Percentiles rank a stretch among this genome's conserved stretches.
Conservation (phyloP, 164 flowering plant genomes). For the Amborella trichopoda region DNA sequence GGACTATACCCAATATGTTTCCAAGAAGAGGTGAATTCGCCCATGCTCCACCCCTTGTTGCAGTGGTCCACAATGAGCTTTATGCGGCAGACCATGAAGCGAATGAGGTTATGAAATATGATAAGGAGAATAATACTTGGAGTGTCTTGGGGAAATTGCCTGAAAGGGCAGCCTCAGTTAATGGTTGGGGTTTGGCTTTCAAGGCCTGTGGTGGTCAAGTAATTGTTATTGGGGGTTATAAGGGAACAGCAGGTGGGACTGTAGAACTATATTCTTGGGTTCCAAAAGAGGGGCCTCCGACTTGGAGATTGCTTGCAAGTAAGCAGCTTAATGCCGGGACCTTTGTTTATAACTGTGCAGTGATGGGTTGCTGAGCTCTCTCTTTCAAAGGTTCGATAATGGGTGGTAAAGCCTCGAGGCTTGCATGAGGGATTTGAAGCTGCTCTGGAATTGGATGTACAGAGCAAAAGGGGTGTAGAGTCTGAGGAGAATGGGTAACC, state of each 20-base stretch:
- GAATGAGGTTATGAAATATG: constrained; percentile 57
- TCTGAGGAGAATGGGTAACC: too few species aligned
- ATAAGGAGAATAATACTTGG: constrained; percentile 46
- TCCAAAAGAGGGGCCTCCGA: constrained; percentile 69
- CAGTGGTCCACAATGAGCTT: constrained; percentile 73
- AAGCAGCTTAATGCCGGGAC: constrained; percentile 10
- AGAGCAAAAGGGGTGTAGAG: too few species aligned
- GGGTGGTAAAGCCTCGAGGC: too few species aligned
- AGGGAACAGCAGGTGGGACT: constrained; percentile 47
- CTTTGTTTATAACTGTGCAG: constrained; percentile 27
- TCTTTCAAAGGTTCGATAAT: too few species aligned
- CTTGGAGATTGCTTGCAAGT: constrained; percentile 54
- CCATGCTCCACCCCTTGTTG: constrained; percentile 81
- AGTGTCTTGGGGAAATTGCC: constrained; percentile 70
- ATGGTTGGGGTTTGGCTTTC: constrained; percentile 96
- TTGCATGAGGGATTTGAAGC: too few species aligned
- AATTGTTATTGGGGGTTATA: constrained; percentile 87
- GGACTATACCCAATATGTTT: constrained; percentile 70
- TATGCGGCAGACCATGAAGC: constrained; percentile 87
- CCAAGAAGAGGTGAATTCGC: constrained; percentile 40
- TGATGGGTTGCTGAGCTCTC: constrained; percentile 31
- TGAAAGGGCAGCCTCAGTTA: constrained; percentile 65
- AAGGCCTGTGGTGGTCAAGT: constrained; percentile 84
- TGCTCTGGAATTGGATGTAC: too few species aligned
- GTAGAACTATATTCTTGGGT: constrained; percentile 84